Conservation (phyloP, 129 eudicot species). For the Chrysanthemum seticuspe region DNA sequence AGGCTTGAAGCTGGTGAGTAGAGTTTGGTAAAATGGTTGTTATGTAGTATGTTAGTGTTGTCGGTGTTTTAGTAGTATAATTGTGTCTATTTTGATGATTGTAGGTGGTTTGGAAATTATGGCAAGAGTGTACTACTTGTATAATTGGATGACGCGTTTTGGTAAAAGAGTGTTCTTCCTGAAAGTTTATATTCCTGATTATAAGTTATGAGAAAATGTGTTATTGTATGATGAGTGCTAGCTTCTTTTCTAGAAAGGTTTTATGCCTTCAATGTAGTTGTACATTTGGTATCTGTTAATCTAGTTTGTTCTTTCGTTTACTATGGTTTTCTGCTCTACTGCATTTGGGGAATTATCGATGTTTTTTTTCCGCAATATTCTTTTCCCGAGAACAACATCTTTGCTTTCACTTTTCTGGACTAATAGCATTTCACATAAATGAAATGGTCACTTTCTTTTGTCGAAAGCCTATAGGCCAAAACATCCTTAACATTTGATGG, state of each 20-base stretch:
- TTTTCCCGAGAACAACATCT: too few relatives aligned
- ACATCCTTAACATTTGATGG: too few relatives aligned
- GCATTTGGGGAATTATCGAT: neutral
- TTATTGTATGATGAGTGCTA: slow-evolving; percentile 23
- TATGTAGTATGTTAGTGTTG: neutral
- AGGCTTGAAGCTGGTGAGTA: slow-evolving; percentile 32
- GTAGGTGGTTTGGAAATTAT: slow-evolving; percentile 28
- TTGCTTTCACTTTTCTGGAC: too few relatives aligned
- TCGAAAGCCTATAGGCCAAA: too few relatives aligned
- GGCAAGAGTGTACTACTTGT: slow-evolving; percentile 19
- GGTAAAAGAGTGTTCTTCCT: slow-evolving; percentile 19
- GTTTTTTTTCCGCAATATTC: too few relatives aligned
- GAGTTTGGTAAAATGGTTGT: slow-evolving; percentile 11
- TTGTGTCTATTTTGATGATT: slow-evolving; percentile 15
- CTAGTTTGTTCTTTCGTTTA: slow-evolving; percentile 8
- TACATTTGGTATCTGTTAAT: slow-evolving; percentile 22
- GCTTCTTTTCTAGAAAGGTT: slow-evolving; percentile 21
- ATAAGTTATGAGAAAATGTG: slow-evolving; percentile 27
- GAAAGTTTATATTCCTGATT: slow-evolving; percentile 17
- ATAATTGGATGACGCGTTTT: slow-evolving; percentile 25
- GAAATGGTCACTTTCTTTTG: too few relatives aligned
- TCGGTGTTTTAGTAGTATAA: slow-evolving; percentile 9
- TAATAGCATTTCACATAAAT: too few relatives aligned
- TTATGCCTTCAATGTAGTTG: slow-evolving; percentile 20
- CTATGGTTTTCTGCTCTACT: slow-evolving; percentile 11